Conservation (phyloP, 768 basidiomycete genomes). For the Rhodotorula diobovata region DNA sequence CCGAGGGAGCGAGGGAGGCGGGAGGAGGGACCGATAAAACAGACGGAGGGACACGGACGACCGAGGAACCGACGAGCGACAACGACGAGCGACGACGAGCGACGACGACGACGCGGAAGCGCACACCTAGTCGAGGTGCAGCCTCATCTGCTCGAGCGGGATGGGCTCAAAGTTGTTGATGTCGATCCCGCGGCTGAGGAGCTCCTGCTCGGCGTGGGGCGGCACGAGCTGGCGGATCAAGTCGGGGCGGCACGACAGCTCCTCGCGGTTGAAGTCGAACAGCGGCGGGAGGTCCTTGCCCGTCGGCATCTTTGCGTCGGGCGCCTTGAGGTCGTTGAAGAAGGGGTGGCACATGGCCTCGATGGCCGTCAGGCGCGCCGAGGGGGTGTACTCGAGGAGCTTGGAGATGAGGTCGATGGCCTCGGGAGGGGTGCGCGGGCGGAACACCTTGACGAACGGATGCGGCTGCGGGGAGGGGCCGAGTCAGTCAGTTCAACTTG, state of each 20-base stretch:
- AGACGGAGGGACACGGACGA: too few relatives aligned
- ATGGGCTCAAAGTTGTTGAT: constrained; percentile 87
- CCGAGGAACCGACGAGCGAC: too few relatives aligned
- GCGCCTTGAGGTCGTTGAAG: constrained; percentile 90
- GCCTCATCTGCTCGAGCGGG: constrained; percentile 19
- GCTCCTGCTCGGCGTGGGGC: constrained; percentile 78
- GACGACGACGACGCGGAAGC: not conserved
- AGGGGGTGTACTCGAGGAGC: constrained; percentile 96
- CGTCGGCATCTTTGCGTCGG: constrained; percentile 91
- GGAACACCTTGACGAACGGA: constrained; percentile 70
- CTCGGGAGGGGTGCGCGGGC: constrained; percentile 90
- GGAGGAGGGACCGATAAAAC: too few relatives aligned
- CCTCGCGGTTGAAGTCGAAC: constrained; percentile 94
- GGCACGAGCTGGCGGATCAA: constrained; percentile 88
- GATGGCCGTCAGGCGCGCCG: constrained; percentile 78
- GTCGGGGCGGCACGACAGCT: constrained; percentile 93
- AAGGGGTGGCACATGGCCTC: constrained; percentile 62
- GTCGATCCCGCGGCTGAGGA: constrained; percentile 77
- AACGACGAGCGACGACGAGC: not conserved
- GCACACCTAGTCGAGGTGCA: constrained; percentile 15
- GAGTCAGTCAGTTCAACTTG: not conserved
- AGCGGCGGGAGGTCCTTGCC: constrained; percentile 91
- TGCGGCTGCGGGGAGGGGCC: constrained; percentile 14
- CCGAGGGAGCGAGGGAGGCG: too few relatives aligned
- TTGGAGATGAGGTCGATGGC: constrained; percentile 94